These are phyloP conservation scores for Microsporum ferrugineum DNA, from an alignment of 2,329 filamentous ascomycete genomes.

Conservation along the genomic window DNA sequence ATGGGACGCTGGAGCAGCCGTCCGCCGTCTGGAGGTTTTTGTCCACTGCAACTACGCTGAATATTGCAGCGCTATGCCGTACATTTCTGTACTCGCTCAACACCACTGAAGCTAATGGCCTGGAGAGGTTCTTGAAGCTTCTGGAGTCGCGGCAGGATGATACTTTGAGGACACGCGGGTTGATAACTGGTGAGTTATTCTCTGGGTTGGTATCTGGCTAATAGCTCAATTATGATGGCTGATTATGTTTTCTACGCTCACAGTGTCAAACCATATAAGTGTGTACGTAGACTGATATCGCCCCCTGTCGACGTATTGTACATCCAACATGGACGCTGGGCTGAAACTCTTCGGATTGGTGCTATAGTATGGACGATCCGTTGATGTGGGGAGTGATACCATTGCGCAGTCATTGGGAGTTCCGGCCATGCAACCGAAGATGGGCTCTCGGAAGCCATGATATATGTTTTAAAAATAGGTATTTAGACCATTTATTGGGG, in stretches of 20 bases:
- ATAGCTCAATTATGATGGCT: neutral
- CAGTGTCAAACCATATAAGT: conserved; percentile 79
- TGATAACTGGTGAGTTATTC: conserved; percentile 62
- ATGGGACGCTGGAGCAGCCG: conserved; percentile 33
- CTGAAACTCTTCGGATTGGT: conserved; percentile 11
- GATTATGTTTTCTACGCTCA: neutral
- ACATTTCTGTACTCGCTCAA: conserved; percentile 66
- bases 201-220: neutral
- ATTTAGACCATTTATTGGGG: conserved; percentile 9
- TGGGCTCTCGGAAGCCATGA: conserved; percentile 91
- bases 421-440: conserved; percentile 55
- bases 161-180: conserved; percentile 56
- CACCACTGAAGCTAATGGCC: conserved; percentile 61
- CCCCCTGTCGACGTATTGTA: neutral
- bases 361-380: conserved; percentile 74
- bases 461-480: conserved; percentile 87
- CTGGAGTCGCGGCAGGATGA: conserved; percentile 62
- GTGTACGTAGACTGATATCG: conserved; percentile 53
- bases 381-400: conserved; percentile 87
- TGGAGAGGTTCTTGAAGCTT: conserved; percentile 62
- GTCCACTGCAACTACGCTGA: conserved; percentile 64
- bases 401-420: conserved; percentile 56
- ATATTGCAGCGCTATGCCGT: conserved; percentile 58
- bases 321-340: conserved; percentile 18
- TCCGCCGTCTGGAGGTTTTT: conserved; percentile 53